Conservation (phyloP, 2,329 filamentous ascomycete species). For the Geosmithia putterillii region DNA sequence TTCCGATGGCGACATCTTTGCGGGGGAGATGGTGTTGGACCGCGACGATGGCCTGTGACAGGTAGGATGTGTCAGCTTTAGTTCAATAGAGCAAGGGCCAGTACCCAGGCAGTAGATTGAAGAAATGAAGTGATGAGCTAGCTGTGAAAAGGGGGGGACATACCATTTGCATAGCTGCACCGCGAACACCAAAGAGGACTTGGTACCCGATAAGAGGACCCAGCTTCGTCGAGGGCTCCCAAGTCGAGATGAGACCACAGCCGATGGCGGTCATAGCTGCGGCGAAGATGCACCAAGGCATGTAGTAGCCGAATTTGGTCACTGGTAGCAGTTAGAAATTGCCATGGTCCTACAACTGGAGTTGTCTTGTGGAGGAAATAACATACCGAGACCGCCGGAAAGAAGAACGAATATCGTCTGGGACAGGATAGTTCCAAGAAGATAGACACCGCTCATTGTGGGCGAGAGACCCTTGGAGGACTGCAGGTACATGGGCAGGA, state of each 20-base stretch:
- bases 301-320: conserved; percentile 7
- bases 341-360: neutral
- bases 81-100: too few species aligned
- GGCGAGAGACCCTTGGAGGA: conserved; percentile 21
- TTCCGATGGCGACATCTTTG: conserved; percentile 4
- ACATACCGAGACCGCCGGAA: conserved; percentile 13
- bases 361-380: neutral
- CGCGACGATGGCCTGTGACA: conserved; percentile 5
- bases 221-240: conserved; percentile 14
- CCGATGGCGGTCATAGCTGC: conserved; percentile 21
- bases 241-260: conserved; percentile 25
- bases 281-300: conserved; percentile 16
- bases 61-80: neutral
- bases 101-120: neutral
- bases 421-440: conserved; percentile 12
- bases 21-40: neutral
- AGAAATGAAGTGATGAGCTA: neutral
- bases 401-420: conserved; percentile 8
- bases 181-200: conserved; percentile 22
- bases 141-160: conserved; percentile 5
- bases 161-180: conserved; percentile 3
- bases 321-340: neutral
- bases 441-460: conserved; percentile 13
- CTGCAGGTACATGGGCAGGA: conserved; percentile 36
- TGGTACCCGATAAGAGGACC: conserved; percentile 34